Evolutionary conservation across 805 yeast genomes (phyloP).

Genomic region (Yarrowia sp.): DNA sequence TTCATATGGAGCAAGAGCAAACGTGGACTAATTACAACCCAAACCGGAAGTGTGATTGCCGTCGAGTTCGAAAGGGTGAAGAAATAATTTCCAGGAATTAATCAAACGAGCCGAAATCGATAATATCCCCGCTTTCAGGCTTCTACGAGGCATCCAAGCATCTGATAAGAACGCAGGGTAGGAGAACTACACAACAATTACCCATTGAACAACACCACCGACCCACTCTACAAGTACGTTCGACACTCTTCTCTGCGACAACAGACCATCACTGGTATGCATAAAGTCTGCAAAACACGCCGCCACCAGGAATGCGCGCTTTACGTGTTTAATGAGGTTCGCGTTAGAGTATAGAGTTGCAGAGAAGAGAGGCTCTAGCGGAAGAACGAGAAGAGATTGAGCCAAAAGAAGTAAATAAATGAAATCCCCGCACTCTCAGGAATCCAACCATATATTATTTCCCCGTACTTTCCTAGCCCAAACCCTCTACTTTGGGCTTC

Average conservation of each 20-base stretch:
- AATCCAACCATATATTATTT: background rate
- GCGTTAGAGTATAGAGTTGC: background rate
- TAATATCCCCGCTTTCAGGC: background rate
- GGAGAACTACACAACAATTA: background rate
- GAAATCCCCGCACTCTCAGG: background rate
- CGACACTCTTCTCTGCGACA: constrained; percentile 1
- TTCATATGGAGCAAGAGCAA: constrained; percentile 9
- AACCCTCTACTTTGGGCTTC: background rate
- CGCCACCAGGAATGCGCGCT: constrained; percentile 38
- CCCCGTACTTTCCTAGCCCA: background rate
- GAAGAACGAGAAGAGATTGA: too few relatives aligned
- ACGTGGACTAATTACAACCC: background rate
- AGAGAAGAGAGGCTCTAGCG: background rate
- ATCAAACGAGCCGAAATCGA: background rate
- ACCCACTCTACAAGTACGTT: background rate
- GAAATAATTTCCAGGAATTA: background rate
- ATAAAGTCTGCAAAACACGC: constrained; percentile 32
- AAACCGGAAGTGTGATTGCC: constrained; percentile 18
- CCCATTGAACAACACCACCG: background rate
- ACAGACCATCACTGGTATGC: constrained; percentile 13
- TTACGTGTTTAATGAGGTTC: constrained; percentile 25
- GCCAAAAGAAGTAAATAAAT: background rate
- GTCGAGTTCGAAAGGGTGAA: background rate
- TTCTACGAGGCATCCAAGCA: background rate
- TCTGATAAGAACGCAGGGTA: background rate